Percentiles rank a stretch among this genome's conserved stretches.
Conservation (phyloP, 306 rosid genomes). For the Glycine soja region DNA sequence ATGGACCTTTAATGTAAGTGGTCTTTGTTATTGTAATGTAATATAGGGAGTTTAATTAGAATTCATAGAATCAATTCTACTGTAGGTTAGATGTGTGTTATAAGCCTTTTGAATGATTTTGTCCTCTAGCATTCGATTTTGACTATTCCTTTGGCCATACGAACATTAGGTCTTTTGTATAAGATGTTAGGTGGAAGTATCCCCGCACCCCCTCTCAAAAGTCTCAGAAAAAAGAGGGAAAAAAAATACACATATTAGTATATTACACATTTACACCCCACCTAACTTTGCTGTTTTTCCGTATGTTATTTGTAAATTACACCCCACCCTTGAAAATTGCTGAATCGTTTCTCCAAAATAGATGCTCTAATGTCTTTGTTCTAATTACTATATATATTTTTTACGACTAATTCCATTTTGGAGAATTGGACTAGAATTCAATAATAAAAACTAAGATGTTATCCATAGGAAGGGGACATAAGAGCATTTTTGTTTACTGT, state of each 20-base stretch:
- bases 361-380: neutral
- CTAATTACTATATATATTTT: neutral
- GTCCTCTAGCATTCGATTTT: conserved; percentile 51
- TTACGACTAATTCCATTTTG: neutral
- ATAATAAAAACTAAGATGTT: neutral
- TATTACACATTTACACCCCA: neutral
- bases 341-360: neutral
- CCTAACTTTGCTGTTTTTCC: neutral
- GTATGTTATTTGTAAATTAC: neutral
- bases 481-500: neutral
- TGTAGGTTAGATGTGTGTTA: conserved; percentile 50
- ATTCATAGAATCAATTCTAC: conserved; percentile 48
- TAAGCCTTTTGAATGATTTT: conserved; percentile 54
- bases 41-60: conserved; percentile 62
- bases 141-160: conserved; percentile 47
- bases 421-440: neutral
- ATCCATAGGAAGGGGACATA: no score
- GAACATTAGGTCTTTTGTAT: conserved; percentile 41
- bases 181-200: conserved; percentile 1
- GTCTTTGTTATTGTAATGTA: conserved; percentile 57
- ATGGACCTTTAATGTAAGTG: conserved; percentile 55
- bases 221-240: neutral
- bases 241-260: neutral
- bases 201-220: neutral
- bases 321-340: no score